phyloP scores from a whole-genome alignment of 345 rosid genomes.

The Pistacia atlantica region DNA sequence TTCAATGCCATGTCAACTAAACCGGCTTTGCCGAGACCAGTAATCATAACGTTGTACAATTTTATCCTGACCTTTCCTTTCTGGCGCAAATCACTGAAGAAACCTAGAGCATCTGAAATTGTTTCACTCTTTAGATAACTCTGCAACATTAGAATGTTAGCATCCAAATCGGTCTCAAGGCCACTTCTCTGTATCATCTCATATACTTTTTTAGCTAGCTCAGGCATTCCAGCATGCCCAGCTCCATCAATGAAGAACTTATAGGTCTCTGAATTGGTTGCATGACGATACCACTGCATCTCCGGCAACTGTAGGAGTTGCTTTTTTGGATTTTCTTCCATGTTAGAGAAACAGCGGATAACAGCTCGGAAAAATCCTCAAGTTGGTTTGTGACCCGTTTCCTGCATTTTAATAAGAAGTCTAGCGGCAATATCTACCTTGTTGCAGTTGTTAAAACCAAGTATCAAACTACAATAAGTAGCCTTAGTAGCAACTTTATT shows the following conservation, averaged over 20 bases:
- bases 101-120: slow-evolving; percentile 61
- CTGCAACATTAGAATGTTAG: slow-evolving; percentile 54
- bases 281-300: slow-evolving; percentile 51
- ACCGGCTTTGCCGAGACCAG: slow-evolving; percentile 58
- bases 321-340: slow-evolving; percentile 53
- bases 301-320: slow-evolving; percentile 46
- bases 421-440: slow-evolving; percentile 64
- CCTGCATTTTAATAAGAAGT: slow-evolving; percentile 78
- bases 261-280: slow-evolving; percentile 35
- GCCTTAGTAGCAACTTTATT: slow-evolving; percentile 26
- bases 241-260: slow-evolving; percentile 75
- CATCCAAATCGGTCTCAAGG: slow-evolving; percentile 37
- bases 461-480: slow-evolving; percentile 51
- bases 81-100: slow-evolving; percentile 42
- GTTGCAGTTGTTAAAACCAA: slow-evolving; percentile 43
- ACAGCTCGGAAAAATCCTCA: slow-evolving; percentile 49
- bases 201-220: slow-evolving; percentile 64
- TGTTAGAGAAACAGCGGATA: slow-evolving; percentile 43
- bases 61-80: slow-evolving; percentile 34
- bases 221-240: slow-evolving; percentile 65
- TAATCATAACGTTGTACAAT: slow-evolving; percentile 49
- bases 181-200: slow-evolving; percentile 65
- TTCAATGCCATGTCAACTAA: slow-evolving; percentile 50
- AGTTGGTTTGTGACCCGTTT: slow-evolving; percentile 52
- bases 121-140: slow-evolving; percentile 60